Base-by-base conservation (phyloP, 441 rosid species). In the Brassica hybrid region DNA sequence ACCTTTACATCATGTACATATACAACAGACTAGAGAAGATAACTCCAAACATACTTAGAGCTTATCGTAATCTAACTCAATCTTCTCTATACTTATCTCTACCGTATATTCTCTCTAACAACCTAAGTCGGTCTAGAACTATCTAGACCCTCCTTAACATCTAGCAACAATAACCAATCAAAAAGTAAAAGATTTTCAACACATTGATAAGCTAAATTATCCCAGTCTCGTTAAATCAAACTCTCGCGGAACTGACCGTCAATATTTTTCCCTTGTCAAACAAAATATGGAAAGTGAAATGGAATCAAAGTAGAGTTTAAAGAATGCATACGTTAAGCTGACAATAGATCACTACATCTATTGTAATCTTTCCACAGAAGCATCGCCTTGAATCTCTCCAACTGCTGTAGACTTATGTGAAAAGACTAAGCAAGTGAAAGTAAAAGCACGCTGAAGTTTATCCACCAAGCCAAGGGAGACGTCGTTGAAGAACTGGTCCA, bases 361-460 rank as follows among this genome's bases (percentile, higher is more conserved):
- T 84, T 81, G 81, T 79, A 79, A 71, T 93, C 97, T 52, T 81
- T 91, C 79, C 98, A 83, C 48, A 83, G 65, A 48, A 86, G 83
- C 0, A 96, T 93, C 1, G 97, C 94, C 75, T 93, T 93, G 82
- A 91, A 89, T 36, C 94, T 88, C 82, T 88, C 90, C 82, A 95
- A 91, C 41, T 82, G 86, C 87, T 91, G 97, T 5, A 89, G 86
- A 7, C 89, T 81, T 95, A 95, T 0, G 86, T 84, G 14, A 12
- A 43, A 43, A 43, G 50, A 43, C 48, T 41, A 43, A 45, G 52
- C 16, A 45, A 13, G 16, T 11, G 16, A 13, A 13, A 45, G 52
- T 45, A 45, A 45, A 45, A 45, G 16, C 50, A 43, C 12, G 50
- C 9, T 10, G 13, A 43, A 43, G 50, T 43, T 43, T n/a, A 43